These are phyloP conservation scores for Trichothecium sympodiale DNA, from an alignment of 2,329 filamentous ascomycete species.

Conservation along the genomic window DNA sequence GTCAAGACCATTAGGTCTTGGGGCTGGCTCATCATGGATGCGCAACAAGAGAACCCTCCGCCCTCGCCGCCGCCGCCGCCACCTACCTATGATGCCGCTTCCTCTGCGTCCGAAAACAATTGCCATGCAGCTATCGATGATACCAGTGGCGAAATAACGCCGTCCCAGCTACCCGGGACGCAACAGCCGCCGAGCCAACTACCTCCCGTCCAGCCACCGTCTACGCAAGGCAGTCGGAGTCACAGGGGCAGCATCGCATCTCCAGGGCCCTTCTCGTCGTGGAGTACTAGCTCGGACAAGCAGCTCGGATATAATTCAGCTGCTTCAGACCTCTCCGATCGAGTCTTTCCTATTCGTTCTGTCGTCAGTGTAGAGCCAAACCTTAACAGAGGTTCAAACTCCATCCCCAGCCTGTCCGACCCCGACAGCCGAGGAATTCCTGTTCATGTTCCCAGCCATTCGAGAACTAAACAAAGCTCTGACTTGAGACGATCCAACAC, in stretches of 20 bases:
- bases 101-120: not conserved
- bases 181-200: not conserved
- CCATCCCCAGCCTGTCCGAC: conserved; percentile 11
- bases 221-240: not conserved
- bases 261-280: conserved; percentile 24
- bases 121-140: not conserved
- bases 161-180: not conserved
- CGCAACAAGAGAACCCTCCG: conserved; percentile 7
- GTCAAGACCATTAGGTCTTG: conserved; percentile 10
- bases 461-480: conserved; percentile 16
- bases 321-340: conserved; percentile 35
- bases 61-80: not conserved
- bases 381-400: conserved; percentile 23
- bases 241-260: conserved; percentile 1
- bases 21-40: conserved; percentile 12
- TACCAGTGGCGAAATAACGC: not conserved
- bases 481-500: conserved; percentile 16
- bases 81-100: not conserved
- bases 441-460: conserved; percentile 15
- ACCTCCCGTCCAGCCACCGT: not conserved
- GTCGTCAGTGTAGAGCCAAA: conserved; percentile 58
- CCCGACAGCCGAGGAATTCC: conserved; percentile 19
- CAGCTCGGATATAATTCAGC: conserved; percentile 21
- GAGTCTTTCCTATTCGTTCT: conserved; percentile 75
- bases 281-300: conserved; percentile 29